phyloP scores from a whole-genome alignment of 2,329 filamentous ascomycete species.

The Knufia petricola region DNA sequence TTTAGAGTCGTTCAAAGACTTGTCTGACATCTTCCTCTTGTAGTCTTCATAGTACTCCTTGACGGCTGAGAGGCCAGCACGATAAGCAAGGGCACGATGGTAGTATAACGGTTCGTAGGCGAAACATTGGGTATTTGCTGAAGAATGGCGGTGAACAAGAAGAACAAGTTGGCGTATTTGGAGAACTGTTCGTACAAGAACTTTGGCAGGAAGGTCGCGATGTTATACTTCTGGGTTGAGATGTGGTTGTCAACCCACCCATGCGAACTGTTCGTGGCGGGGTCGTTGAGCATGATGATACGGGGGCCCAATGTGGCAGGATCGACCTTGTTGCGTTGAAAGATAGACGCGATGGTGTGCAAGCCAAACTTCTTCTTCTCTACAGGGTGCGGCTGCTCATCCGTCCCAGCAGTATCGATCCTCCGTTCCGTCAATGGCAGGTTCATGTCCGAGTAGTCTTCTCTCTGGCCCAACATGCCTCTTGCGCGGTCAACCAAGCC shows the following conservation, averaged over 20 bases:
- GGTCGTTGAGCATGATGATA: slow-evolving; percentile 92
- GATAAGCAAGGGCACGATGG: slow-evolving; percentile 83
- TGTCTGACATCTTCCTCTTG: slow-evolving; percentile 78
- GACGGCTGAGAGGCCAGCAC: slow-evolving; percentile 89
- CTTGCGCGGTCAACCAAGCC: slow-evolving; percentile 80
- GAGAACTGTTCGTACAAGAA: slow-evolving; percentile 98
- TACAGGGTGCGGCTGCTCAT: slow-evolving; percentile 36
- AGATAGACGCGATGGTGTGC: slow-evolving; percentile 61
- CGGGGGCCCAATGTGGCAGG: slow-evolving; percentile 84
- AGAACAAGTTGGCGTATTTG: slow-evolving; percentile 98
- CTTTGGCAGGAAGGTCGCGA: slow-evolving; percentile 86
- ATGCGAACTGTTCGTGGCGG: slow-evolving; percentile 76
- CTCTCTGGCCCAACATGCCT: slow-evolving; percentile 78
- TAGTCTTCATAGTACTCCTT: slow-evolving; percentile 95
- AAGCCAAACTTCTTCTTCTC: slow-evolving; percentile 60
- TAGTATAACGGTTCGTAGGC: slow-evolving; percentile 91
- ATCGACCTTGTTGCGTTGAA: slow-evolving; percentile 74
- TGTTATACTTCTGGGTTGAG: slow-evolving; percentile 95
- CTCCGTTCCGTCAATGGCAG: slow-evolving; percentile 71
- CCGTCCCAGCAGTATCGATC: slow-evolving; percentile 35
- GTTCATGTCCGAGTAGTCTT: slow-evolving; percentile 94
- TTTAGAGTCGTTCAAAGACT: slow-evolving; percentile 76
- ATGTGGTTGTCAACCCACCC: slow-evolving; percentile 96
- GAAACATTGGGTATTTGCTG: slow-evolving; percentile 95
- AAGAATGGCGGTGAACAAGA: slow-evolving; percentile 88